Evolutionary conservation across 2,329 filamentous ascomycete genomes (phyloP).

Genomic region (Pseudogymnoascus sp.): DNA sequence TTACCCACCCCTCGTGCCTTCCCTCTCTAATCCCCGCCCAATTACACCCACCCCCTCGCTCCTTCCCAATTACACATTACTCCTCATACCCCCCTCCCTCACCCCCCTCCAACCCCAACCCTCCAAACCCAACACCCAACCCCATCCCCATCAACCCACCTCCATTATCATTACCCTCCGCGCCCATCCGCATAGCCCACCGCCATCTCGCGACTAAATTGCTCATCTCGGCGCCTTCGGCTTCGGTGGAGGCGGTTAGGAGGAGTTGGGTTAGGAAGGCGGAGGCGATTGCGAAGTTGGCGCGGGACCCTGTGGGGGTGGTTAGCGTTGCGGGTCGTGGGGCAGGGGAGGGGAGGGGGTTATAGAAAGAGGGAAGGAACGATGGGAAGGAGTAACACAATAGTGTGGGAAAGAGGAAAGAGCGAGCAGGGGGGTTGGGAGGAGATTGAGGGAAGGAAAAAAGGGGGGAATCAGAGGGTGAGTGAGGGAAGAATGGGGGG

Average conservation of each 20-base stretch:
- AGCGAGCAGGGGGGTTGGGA: neutral
- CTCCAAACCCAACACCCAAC: conserved; percentile 10
- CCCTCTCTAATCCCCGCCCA: neutral
- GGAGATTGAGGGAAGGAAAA: neutral
- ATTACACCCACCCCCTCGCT: no score
- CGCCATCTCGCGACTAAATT: conserved; percentile 23
- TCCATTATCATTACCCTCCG: conserved; percentile 16
- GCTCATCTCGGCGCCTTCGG: conserved; percentile 23
- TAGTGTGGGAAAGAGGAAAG: no score
- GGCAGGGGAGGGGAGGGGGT: neutral
- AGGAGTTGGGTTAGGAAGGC: conserved; percentile 27
- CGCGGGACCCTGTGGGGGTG: conserved; percentile 22
- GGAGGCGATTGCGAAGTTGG: conserved; percentile 27
- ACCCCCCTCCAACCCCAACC: neutral
- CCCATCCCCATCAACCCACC: conserved; percentile 26
- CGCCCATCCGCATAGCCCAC: conserved; percentile 24
- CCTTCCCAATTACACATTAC: neutral
- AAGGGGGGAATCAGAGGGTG: neutral
- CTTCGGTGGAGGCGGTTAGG: conserved; percentile 21
- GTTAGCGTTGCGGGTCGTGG: neutral
- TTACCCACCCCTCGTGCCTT: neutral
- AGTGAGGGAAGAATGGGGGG: neutral
- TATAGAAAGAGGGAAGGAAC: neutral
- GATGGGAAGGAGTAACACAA: neutral
- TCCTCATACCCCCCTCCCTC: neutral